Base-by-base conservation (phyloP, 2,329 filamentous ascomycete species). In the Sporothrix humicola region DNA sequence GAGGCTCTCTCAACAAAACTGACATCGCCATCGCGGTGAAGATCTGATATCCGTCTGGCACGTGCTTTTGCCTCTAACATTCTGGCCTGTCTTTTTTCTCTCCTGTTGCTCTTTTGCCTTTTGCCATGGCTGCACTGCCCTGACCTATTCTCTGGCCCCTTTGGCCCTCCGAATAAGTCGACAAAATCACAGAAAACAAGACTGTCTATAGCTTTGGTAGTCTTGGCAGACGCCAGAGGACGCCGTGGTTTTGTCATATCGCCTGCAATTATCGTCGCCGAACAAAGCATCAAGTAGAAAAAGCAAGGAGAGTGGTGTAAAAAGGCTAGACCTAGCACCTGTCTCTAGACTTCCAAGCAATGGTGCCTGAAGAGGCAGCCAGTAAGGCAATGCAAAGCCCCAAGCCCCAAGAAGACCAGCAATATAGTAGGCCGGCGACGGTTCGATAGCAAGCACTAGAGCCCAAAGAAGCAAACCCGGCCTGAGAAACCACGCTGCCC, bases 111-210 rank as follows among this genome's bases (percentile, higher is more conserved):
- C 23, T 13, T 23, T 68, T 68, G 63, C 20, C 63, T 15, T 52
- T 46, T 48, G 63, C 65, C 46, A 52, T 68, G 65, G 65, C 46
- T 68, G 65, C 65, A 68, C 65, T 50, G 65, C 65, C 42, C 44
- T 26, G 23, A 44, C 37, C 15, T 37, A 6, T 37, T 37, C 5
- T n/a, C n/a, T n/a, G n/a, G n/a, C n/a, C n/a, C n/a, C 31, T 37
- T 7, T 37, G 31, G 7, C 31, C 31, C 31, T 37, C 31, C 31
- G 4, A 5, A 37, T 37, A 37, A 37, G 31, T 37, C 31, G 4
- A 15, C 4, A 20, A 15, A 23, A 15, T 15, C 20, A 15, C 8
- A 9, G 37, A 13, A 13, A 44, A 17, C 31, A 7, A 3, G 56
- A 42, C 56, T 4, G 26, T 56, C 52, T 23, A 17, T 65, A 17